Evolutionary conservation across 257 asterid species (phyloP), one percentile per base, ranked within the genome.

Genomic region (Sherardia arvensis): DNA sequence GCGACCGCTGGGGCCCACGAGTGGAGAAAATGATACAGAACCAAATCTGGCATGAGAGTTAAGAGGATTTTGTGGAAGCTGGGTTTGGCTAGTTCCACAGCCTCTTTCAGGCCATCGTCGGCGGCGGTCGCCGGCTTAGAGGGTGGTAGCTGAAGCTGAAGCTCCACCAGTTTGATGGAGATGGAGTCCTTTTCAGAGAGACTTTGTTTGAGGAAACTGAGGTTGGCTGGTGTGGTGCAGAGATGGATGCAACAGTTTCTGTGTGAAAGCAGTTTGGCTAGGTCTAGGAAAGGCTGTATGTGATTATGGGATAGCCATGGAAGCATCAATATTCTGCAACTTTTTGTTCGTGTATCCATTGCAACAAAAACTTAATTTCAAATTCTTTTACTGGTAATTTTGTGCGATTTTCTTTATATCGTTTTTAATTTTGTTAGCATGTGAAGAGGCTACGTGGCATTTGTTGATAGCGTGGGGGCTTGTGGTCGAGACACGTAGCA

Each of bases 271-370:
- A 71, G 54, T 63, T 76, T 82, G 76, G 90, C 94, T 5, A 85
- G 90, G 36, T 80, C 83, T 3, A 90, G 76, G 66, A 77, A 81
- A 15, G 95, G 83, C 21, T 81, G 67, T 33, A 81, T 81, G 66
- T 90, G 97, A 75, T 87, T 91, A 33, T 85, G 80, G 28, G 88
- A 89, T 54, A 83, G 75, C 93, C 95, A 90, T 78, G 95, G 95
- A 7, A 87, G 61, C 90, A 87, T 81, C 5, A 87, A 15, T 30
- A 89, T 65, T 49, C 76, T 83, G 7, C 62, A 68, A 66, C 85
- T 81, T 67, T 70, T 79, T 36, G 30, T 68, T 43, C 81, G 74
- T 30, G 84, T 68, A 67, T 82, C 93, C 87, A 83, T 82, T 40
- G 27, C 59, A 55, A 23, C 23, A 27, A 22, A 48, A 17, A 3